Base-by-base conservation (phyloP, 441 rosid species). In the Rhodomyrtus psidioides region DNA sequence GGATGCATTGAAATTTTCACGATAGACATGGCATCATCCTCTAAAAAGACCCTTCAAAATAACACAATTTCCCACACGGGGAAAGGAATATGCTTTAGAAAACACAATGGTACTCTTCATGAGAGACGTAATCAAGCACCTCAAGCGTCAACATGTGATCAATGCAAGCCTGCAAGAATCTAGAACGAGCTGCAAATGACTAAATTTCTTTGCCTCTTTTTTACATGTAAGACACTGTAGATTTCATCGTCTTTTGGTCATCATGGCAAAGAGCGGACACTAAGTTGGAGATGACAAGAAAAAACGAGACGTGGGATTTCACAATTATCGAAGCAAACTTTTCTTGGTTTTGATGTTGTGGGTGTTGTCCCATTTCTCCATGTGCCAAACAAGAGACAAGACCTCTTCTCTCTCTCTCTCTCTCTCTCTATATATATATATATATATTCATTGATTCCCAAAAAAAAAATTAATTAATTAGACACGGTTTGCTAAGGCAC, bases 331-430 rank as follows among this genome's bases (percentile, higher is more conserved):
- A 34, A 10, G 24, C 49, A 70, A 34, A 9, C 49, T 0, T 42
- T 34, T 1, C 1, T 70, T 21, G 5, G 39, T 70, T 21, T 70
- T 39, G 49, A 39, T 70, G 49, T 1, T 0, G 79, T 19, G 49
- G n/a, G 49, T 21, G 49, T 21, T 70, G 79, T 21, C 49, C 8
- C 79, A 12, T 70, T 39, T 70, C 49, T 39, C 49, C 15, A 70
- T 3, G 79, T 21, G 34, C n/a, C 49, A 19, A 65, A 65, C 79
- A 21, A 9, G 79, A 34, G 79, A 65, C 79, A 34, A 10, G 26
- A 21, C 0, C 0, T 0, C 49, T 0, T 21, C 19, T 62, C 34
- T 24, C 21, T 34, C 7, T 24, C 21, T 34, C 15, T 12, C n/a
- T n/a, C n/a, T n/a, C n/a, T n/a, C n/a, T n/a, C n/a, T n/a, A n/a